These are phyloP conservation scores for Coniochaeta sp. DNA, from an alignment of 2,329 filamentous ascomycete species.

Conservation along the genomic window DNA sequence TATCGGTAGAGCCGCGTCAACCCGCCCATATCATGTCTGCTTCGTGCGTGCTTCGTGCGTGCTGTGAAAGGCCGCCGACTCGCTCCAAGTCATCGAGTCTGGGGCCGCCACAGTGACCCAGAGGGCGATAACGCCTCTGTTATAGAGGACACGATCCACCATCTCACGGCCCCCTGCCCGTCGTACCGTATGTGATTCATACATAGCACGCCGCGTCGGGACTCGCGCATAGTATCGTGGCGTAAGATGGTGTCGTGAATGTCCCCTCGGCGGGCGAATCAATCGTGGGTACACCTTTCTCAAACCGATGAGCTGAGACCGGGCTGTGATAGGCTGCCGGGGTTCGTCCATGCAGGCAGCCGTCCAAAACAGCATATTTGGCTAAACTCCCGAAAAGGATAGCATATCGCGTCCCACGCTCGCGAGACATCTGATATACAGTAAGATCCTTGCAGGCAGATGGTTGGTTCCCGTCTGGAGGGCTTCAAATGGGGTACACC, in stretches of 20 bases:
- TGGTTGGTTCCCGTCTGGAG: no score
- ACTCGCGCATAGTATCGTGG: neutral
- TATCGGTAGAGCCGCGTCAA: neutral
- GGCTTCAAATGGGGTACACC: neutral
- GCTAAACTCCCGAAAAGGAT: neutral
- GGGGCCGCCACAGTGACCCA: no score
- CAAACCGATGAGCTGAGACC: neutral
- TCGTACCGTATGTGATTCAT: neutral
- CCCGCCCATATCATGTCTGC: neutral
- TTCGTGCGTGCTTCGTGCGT: neutral
- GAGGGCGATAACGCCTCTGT: no score
- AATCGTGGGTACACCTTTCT: neutral
- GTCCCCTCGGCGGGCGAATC: neutral
- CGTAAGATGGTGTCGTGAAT: neutral
- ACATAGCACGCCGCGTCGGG: neutral
- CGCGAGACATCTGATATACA: neutral
- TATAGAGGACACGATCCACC: no score
- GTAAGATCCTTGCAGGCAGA: neutral
- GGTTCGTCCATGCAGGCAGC: neutral
- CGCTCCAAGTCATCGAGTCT: no score
- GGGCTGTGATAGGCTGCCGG: neutral
- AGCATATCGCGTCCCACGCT: neutral
- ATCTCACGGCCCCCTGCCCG: no score
- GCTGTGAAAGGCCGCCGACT: neutral
- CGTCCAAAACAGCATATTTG: neutral